Base-by-base conservation (phyloP, 345 rosid genomes). In the Eucalyptus marginata region DNA sequence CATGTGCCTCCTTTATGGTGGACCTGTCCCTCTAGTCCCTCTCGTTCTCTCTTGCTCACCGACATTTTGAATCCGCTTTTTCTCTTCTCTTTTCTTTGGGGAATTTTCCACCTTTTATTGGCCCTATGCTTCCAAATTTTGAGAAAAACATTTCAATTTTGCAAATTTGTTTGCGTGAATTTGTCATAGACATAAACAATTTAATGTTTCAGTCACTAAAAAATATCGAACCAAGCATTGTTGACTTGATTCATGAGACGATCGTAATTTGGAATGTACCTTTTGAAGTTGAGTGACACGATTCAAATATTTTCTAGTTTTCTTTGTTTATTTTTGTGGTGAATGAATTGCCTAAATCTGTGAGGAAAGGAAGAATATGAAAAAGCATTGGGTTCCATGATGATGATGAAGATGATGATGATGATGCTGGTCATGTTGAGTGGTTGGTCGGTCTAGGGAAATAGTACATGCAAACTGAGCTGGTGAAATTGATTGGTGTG, bases 241-340 rank as follows among this genome's bases (percentile, higher is more conserved):
- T 36, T 16, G 10, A 31, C 40, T 66, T 15, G 79, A 15, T 31
- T 66, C 2, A 15, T 31, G 2, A 33, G 44, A 11, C 13, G 4
- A 40, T 71, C 4, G 3, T 8, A 33, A 71, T 71, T 76, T 76
- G 15, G 47, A 76, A 76, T 6, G 15, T 76, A 40, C 47, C 47
- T 36, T 71, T 0, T 71, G 14, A 71, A 71, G 46, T 71, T 12
- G 46, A 36, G 83, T 0, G 27, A 36, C 27, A 5, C 0, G 0
- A 36, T 36, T 18, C 3, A 17, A 71, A 10, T 36, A 33, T 15
- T 31, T 64, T 66, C 79, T 68, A 36, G 46, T 10, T 43, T 18
- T 20, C 22, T 71, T 71, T 10, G 46, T 20, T 36, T 33, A 7
- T 10, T 36, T 20, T 71, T 2, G 46, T 76, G 83, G 47, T 76